phyloP scores from a whole-genome alignment of 2,329 filamentous ascomycete species.

The Chrysoporthe austroafricana region DNA sequence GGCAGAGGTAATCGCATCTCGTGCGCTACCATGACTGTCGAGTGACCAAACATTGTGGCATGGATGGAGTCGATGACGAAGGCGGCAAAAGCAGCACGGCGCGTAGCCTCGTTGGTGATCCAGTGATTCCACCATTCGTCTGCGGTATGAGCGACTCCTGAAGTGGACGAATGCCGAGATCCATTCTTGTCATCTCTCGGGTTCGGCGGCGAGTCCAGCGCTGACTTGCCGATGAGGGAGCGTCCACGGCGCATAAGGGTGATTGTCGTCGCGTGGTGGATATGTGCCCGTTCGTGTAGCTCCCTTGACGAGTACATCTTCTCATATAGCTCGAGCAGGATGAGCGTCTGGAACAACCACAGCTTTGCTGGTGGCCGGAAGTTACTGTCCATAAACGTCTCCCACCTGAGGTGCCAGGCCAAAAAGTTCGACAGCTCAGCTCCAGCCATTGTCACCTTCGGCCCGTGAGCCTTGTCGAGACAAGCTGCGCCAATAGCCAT shows the following conservation, averaged over 20 bases:
- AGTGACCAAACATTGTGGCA: conserved; percentile 97
- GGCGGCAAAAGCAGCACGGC: conserved; percentile 87
- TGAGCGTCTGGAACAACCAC: conserved; percentile 91
- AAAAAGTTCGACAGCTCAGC: conserved; percentile 86
- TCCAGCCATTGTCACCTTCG: conserved; percentile 74
- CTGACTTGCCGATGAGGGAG: conserved; percentile 84
- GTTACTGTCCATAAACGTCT: conserved; percentile 89
- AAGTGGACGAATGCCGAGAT: conserved; percentile 64
- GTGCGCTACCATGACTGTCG: conserved; percentile 94
- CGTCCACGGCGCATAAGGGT: conserved; percentile 93
- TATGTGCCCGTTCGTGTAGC: conserved; percentile 91
- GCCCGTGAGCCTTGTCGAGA: conserved; percentile 79
- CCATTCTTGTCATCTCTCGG: conserved; percentile 64
- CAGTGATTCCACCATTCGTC: conserved; percentile 96
- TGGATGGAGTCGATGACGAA: conserved; percentile 96
- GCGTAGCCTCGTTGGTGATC: conserved; percentile 92
- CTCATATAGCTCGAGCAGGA: conserved; percentile 91
- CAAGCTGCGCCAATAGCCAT: conserved; percentile 93
- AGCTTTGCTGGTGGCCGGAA: conserved; percentile 91
- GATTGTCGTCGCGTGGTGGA: conserved; percentile 94
- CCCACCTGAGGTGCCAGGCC: conserved; percentile 92
- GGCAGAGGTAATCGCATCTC: conserved; percentile 91
- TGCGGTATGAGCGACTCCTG: conserved; percentile 67
- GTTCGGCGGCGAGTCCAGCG: conserved; percentile 82
- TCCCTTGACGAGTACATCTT: conserved; percentile 96